phyloP scores from a whole-genome alignment of 2,329 filamentous ascomycete genomes.

The Sporothrix variecibatus region DNA sequence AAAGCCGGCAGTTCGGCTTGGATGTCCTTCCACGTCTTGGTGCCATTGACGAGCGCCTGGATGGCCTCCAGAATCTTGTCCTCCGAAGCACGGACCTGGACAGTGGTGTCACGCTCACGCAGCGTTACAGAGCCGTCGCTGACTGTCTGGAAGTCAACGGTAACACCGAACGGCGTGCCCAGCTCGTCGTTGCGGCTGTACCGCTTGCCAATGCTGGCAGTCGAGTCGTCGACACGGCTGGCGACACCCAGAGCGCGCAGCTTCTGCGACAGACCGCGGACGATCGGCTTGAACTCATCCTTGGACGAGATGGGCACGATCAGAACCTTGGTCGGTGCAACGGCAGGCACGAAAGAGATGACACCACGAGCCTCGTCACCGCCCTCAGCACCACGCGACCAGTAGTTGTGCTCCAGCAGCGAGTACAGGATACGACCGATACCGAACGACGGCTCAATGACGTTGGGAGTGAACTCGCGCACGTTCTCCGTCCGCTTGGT shows the following conservation, averaged over 20 bases:
- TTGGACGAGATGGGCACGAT: constrained; percentile 83
- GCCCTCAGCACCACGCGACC: constrained; percentile 72
- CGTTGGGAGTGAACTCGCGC: constrained; percentile 91
- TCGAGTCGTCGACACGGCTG: constrained; percentile 85
- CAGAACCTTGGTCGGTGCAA: constrained; percentile 94
- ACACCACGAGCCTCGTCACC: constrained; percentile 81
- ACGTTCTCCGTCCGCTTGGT: constrained; percentile 79
- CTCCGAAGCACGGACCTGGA: constrained; percentile 82
- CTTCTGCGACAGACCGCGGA: constrained; percentile 70
- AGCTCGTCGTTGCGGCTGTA: constrained; percentile 95
- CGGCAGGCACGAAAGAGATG: constrained; percentile 57
- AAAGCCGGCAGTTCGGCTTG: constrained; percentile 79
- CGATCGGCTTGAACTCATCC: constrained; percentile 74
- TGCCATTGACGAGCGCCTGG: constrained; percentile 53
- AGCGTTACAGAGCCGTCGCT: constrained; percentile 86
- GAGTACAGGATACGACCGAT: constrained; percentile 93
- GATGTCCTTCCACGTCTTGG: constrained; percentile 67
- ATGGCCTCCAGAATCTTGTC: constrained; percentile 77
- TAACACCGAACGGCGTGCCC: constrained; percentile 90
- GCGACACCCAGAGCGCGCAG: constrained; percentile 77
- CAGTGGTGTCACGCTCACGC: constrained; percentile 85
- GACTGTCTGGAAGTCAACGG: constrained; percentile 92
- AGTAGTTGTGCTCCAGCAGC: constrained; percentile 93
- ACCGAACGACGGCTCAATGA: constrained; percentile 96
- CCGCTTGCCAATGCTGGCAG: constrained; percentile 89